Conservation (phyloP, 2,329 filamentous ascomycete species). For the Colletotrichum horii region DNA sequence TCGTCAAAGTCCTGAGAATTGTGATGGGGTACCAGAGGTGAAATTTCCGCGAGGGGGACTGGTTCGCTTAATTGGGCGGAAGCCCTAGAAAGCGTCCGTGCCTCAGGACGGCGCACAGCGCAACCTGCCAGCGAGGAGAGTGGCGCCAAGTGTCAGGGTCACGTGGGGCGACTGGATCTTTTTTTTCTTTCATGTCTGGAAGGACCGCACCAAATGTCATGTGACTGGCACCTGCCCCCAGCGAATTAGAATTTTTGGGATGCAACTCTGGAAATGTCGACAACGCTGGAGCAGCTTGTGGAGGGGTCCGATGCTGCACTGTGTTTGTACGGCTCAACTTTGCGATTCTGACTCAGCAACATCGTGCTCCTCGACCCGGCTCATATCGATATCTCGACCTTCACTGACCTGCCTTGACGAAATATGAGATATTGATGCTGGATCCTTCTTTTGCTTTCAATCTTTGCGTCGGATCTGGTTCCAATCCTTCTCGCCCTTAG, state of each 20-base stretch:
- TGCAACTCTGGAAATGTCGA: neutral
- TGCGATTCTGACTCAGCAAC: neutral
- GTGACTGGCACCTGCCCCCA: neutral
- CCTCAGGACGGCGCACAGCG: neutral
- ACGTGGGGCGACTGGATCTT: neutral
- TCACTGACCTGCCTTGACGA: neutral
- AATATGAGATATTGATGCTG: fast-evolving
- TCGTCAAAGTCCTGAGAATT: slow-evolving; percentile 18
- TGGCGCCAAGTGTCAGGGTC: neutral
- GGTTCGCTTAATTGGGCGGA: slow-evolving; percentile 48
- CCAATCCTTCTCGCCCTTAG: neutral
- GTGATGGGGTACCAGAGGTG: slow-evolving; percentile 13
- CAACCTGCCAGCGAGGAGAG: neutral
- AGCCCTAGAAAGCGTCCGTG: slow-evolving; percentile 42
- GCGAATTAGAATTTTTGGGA: neutral
- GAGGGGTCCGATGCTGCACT: neutral
- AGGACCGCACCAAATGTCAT: neutral
- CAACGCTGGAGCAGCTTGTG: neutral
- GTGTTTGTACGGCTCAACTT: slow-evolving; percentile 7
- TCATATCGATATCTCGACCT: neutral
- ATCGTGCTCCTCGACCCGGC: neutral
- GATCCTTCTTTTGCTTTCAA: neutral
- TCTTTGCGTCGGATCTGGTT: neutral
- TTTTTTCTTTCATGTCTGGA: neutral
- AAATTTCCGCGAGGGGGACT: slow-evolving; percentile 19